Conservation (phyloP, 2,329 filamentous ascomycete species). For the Fusarium graminum region DNA sequence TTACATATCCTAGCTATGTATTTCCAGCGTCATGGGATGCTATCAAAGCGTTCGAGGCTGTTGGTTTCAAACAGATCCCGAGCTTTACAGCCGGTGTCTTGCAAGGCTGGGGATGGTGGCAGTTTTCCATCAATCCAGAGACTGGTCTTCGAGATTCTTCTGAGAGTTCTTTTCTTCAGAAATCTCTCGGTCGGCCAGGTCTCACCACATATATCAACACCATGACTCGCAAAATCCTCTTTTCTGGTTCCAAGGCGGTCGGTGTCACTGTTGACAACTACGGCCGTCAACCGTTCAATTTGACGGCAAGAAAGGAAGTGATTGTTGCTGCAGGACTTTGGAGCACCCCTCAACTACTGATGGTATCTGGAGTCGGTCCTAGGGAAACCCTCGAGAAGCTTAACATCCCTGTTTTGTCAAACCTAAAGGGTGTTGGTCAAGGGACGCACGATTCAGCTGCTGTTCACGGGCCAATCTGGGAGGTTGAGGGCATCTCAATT, state of each 20-base stretch:
- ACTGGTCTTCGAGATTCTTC: constrained; percentile 20
- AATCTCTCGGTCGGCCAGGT: not conserved
- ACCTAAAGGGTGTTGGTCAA: not conserved
- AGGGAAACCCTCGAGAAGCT: not conserved
- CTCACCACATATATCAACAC: constrained; percentile 6
- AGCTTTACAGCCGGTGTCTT: constrained; percentile 19
- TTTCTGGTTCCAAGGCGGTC: not conserved
- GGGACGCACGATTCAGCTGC: constrained; percentile 9
- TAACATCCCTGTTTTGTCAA: constrained; percentile 1
- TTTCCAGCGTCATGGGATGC: constrained; percentile 2
- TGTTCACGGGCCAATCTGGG: constrained; percentile 9
- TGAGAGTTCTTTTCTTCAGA: not conserved
- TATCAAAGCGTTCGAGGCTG: constrained; percentile 8
- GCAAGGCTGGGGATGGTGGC: constrained; percentile 22
- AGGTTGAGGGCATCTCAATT: not conserved
- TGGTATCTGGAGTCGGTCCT: constrained; percentile 8
- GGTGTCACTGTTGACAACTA: constrained; percentile 6
- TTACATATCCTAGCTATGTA: constrained; percentile 1
- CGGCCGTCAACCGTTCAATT: constrained; percentile 3
- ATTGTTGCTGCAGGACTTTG: constrained; percentile 9
- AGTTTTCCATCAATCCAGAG: constrained; percentile 21
- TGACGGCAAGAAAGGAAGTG: constrained; percentile 4
- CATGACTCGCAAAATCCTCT: constrained; percentile 6
- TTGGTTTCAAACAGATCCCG: constrained; percentile 13
- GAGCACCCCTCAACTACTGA: constrained; percentile 6